Conservation (phyloP, 225 moss, liverwort and hornwort species). For the Polytrichum commune region DNA sequence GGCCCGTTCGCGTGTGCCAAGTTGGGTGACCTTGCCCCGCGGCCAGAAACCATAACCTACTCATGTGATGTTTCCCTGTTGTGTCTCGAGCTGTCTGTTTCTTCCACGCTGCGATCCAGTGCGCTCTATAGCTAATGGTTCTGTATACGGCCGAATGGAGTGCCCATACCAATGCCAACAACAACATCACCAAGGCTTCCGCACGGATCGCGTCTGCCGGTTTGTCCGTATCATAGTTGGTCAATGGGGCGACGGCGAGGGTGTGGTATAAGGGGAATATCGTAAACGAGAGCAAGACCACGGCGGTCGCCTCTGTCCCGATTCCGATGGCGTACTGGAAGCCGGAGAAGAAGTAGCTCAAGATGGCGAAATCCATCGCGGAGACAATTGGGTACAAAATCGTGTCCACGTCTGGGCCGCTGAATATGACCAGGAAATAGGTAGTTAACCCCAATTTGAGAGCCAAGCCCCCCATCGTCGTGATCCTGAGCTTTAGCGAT, state of each 20-base stretch:
- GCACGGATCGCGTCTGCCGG: too few relatives aligned
- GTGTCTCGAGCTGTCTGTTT: not conserved
- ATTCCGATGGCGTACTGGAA: not conserved
- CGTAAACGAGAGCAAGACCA: not conserved
- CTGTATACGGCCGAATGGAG: not conserved
- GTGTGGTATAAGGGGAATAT: not conserved
- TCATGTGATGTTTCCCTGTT: not conserved
- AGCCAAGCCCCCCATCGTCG: not conserved
- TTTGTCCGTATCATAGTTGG: too few relatives aligned
- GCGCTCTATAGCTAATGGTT: not conserved
- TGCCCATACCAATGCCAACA: not conserved
- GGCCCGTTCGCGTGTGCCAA: not conserved
- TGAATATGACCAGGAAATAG: not conserved
- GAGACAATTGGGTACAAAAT: not conserved
- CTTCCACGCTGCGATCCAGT: not conserved
- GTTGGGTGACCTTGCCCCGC: not conserved
- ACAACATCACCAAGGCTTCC: not conserved
- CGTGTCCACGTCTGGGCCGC: not conserved
- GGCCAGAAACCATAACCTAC: not conserved
- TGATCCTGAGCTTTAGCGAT: not conserved
- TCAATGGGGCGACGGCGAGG: not conserved
- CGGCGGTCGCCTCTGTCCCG: not conserved
- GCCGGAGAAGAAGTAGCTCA: conserved; percentile 2
- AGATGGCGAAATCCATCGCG: conserved; percentile 1
- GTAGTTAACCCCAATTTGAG: not conserved